phyloP scores from a whole-genome alignment of 2,329 filamentous ascomycete genomes.

The Calcarisporium arbuscula region DNA sequence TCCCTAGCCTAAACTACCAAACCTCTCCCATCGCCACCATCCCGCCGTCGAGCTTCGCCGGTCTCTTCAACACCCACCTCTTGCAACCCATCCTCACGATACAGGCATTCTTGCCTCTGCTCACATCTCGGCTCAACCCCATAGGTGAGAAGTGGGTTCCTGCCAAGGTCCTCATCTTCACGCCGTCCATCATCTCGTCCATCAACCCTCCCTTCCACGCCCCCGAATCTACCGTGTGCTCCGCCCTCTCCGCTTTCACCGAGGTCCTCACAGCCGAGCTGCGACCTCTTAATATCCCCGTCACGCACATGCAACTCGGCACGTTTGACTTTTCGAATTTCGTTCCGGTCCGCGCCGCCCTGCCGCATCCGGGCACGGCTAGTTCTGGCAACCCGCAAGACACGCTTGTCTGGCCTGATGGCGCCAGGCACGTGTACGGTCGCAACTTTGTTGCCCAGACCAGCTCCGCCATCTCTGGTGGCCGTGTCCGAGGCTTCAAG shows the following conservation, averaged over 20 bases:
- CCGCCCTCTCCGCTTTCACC: conserved; percentile 80
- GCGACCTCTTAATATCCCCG: conserved; percentile 64
- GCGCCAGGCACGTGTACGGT: conserved; percentile 54
- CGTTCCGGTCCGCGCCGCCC: conserved; percentile 35
- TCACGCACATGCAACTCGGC: conserved; percentile 84
- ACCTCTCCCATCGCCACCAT: conserved; percentile 81
- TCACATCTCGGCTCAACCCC: conserved; percentile 55
- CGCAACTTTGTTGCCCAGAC: conserved; percentile 54
- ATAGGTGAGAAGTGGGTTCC: conserved; percentile 44
- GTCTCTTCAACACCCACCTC: conserved; percentile 87
- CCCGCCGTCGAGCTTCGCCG: conserved; percentile 75
- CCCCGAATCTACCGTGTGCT: conserved; percentile 78
- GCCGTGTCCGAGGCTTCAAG: conserved; percentile 51
- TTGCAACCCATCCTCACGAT: conserved; percentile 83
- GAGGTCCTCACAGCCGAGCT: conserved; percentile 76
- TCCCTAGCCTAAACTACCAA: conserved; percentile 75
- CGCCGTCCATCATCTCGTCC: conserved; percentile 73
- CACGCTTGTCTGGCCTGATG: conserved; percentile 56
- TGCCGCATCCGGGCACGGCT: conserved; percentile 30
- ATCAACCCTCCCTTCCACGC: conserved; percentile 76
- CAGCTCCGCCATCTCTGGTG: conserved; percentile 48
- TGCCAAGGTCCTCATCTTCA: conserved; percentile 69
- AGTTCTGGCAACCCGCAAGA: conserved; percentile 36
- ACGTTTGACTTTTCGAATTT: conserved; percentile 78
- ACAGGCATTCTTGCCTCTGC: conserved; percentile 79